Percentiles rank a stretch among this genome's conserved stretches.
Conservation (phyloP, 2,329 filamentous ascomycete species). For the Alternaria brassicicola region DNA sequence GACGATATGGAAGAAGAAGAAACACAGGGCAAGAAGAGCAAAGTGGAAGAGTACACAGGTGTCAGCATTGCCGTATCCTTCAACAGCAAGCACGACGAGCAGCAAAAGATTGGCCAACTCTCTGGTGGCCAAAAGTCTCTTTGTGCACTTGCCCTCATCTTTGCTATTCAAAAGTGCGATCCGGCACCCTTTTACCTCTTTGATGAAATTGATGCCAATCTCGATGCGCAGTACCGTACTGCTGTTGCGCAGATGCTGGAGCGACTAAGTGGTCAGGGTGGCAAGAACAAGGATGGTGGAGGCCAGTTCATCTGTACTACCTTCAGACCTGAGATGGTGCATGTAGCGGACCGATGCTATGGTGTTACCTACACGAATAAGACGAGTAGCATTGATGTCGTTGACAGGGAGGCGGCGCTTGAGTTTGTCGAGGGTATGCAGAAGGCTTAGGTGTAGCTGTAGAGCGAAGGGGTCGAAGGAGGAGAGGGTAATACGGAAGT, state of each 20-base stretch:
- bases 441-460: constrained; percentile 21
- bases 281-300: constrained; percentile 53
- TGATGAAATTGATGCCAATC: constrained; percentile 97
- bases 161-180: constrained; percentile 97
- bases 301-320: constrained; percentile 98
- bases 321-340: constrained; percentile 94
- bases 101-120: constrained; percentile 96
- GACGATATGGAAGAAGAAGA: constrained; percentile 57
- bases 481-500: not conserved
- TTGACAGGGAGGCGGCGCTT: constrained; percentile 83
- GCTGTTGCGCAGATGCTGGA: constrained; percentile 90
- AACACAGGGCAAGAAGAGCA: constrained; percentile 37
- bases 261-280: constrained; percentile 52
- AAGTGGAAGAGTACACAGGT: constrained; percentile 94
- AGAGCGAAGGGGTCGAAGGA: not conserved
- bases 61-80: constrained; percentile 98
- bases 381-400: constrained; percentile 91
- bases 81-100: constrained; percentile 97
- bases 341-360: constrained; percentile 96
- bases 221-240: constrained; percentile 96
- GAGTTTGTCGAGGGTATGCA: constrained; percentile 92
- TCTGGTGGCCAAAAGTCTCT: constrained; percentile 98
- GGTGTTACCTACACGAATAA: constrained; percentile 92
- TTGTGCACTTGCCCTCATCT: constrained; percentile 95
- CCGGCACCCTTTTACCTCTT: constrained; percentile 99